phyloP scores from a whole-genome alignment of 2,329 filamentous ascomycete genomes.

The Claviceps monticola region DNA sequence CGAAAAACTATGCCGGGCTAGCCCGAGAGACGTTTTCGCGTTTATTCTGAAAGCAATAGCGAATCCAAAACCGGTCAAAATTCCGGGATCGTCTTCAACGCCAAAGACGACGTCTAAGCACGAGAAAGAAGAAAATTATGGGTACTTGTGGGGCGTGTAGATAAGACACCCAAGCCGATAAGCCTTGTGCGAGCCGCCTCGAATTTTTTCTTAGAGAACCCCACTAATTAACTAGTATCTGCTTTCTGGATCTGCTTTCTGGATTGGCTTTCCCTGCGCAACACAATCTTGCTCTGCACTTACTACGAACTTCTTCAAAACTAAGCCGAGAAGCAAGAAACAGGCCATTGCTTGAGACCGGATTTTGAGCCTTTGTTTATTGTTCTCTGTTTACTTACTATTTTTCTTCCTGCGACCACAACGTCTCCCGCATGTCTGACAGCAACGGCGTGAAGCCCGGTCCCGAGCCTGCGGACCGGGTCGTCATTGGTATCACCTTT shows the following conservation, averaged over 20 bases:
- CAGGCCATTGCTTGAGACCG: neutral
- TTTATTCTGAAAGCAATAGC: no score
- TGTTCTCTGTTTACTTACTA: neutral
- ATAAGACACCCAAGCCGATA: neutral
- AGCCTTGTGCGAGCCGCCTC: neutral
- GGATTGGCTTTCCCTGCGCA: neutral
- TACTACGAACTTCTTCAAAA: neutral
- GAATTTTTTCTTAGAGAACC: constrained; percentile 11
- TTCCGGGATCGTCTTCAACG: no score
- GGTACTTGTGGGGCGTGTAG: neutral
- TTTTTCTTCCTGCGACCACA: neutral
- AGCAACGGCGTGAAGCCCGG: constrained; percentile 28
- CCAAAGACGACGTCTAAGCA: no score
- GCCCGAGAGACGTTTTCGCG: neutral
- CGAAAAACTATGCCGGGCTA: neutral
- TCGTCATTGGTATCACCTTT: constrained; percentile 90
- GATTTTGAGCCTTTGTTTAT: neutral
- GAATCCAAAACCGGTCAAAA: no score
- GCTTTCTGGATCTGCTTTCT: constrained; percentile 3
- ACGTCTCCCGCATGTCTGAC: constrained; percentile 28
- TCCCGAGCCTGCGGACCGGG: constrained; percentile 42
- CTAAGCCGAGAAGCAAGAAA: neutral
- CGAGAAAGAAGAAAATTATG: neutral
- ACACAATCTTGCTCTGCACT: neutral
- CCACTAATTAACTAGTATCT: constrained; percentile 5